Percentiles rank a stretch among this genome's conserved stretches.
phyloP scores from a whole-genome alignment of 2,329 filamentous ascomycete genomes.

The Metarhizium rileyi region DNA sequence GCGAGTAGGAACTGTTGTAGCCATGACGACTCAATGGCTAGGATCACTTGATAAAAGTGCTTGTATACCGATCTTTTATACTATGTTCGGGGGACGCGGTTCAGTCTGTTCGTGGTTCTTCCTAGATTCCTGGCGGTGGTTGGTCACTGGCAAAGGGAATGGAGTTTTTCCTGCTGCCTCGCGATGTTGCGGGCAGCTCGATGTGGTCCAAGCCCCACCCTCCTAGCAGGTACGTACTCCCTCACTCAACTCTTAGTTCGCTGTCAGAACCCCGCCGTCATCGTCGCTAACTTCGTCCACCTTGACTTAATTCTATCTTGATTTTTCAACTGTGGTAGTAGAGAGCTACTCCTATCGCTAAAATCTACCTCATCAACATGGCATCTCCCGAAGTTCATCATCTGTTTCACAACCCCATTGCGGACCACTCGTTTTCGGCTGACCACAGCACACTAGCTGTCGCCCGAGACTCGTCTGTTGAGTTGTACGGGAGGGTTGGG shows the following conservation, averaged over 20 bases:
- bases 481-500: constrained; percentile 71
- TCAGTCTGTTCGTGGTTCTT: background rate
- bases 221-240: background rate
- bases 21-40: constrained; percentile 18
- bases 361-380: constrained; percentile 41
- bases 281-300: background rate
- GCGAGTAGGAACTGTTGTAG: constrained; percentile 28
- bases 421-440: constrained; percentile 95
- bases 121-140: too few relatives aligned
- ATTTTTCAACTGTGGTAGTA: constrained; percentile 58
- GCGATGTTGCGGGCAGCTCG: constrained; percentile 2
- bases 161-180: constrained; percentile 3
- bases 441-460: constrained; percentile 85
- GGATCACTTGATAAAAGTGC: background rate
- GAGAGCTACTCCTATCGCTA: constrained; percentile 65
- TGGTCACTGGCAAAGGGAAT: background rate
- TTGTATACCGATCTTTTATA: background rate
- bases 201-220: constrained; percentile 1
- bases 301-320: background rate
- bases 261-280: constrained; percentile 8
- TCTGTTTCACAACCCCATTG: constrained; percentile 91
- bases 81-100: background rate
- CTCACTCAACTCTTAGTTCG: too few relatives aligned
- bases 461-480: constrained; percentile 78
- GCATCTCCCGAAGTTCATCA: constrained; percentile 84